Percentiles rank a stretch among this genome's conserved stretches.
Conservation (phyloP, 768 basidiomycete species). For the Trametes cinnabarina region DNA sequence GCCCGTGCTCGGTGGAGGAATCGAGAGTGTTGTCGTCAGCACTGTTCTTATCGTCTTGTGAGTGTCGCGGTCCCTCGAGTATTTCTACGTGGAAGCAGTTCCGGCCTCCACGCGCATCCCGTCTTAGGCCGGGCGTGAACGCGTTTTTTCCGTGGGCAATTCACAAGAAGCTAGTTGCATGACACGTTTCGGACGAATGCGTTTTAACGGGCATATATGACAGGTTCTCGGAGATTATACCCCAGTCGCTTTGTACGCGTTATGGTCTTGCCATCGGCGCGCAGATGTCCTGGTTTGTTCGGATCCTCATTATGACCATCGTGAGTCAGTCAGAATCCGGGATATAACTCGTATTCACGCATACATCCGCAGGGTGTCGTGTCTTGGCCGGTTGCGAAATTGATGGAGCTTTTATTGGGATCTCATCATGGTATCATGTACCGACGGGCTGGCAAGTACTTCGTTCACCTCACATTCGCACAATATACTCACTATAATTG, state of each 20-base stretch:
- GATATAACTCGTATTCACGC: too few species aligned
- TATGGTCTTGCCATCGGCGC: constrained; percentile 83
- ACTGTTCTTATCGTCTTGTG: constrained; percentile 83
- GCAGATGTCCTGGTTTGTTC: constrained; percentile 69
- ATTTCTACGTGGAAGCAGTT: neutral
- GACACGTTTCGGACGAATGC: too few species aligned
- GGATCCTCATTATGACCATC: constrained; percentile 58
- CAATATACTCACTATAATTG: too few species aligned
- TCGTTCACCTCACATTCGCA: neutral
- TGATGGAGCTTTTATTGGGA: constrained; percentile 72
- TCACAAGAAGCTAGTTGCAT: too few species aligned
- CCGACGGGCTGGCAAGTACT: constrained; percentile 48
- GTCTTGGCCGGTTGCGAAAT: constrained; percentile 78
- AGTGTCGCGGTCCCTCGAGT: constrained; percentile 39
- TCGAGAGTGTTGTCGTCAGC: constrained; percentile 68
- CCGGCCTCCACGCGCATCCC: too few species aligned
- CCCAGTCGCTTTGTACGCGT: constrained; percentile 81
- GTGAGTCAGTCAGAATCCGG: constrained; percentile 35
- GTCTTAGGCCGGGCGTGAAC: too few species aligned
- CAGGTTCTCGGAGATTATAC: constrained; percentile 86
- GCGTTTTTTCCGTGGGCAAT: too few species aligned
- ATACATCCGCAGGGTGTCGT: constrained; percentile 50
- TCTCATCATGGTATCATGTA: constrained; percentile 86
- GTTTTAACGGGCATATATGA: too few species aligned
- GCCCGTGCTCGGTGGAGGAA: constrained; percentile 69